Percentiles rank a stretch among this genome's conserved stretches.
Conservation (phyloP, 78 protist genomes). For the Carpediemonas membranifera region DNA sequence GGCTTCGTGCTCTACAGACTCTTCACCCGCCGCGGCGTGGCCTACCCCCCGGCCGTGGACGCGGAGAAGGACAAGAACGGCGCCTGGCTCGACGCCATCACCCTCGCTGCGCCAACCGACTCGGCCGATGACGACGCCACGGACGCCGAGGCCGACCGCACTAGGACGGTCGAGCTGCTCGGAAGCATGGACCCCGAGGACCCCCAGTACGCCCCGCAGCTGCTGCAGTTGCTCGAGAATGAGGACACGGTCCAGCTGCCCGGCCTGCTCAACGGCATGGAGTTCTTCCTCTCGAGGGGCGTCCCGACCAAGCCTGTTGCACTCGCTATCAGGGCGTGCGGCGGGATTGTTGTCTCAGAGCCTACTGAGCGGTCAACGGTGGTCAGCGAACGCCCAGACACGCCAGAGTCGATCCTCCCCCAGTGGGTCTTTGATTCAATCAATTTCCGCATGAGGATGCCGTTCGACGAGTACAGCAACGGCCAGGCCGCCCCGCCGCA, state of each 20-base stretch:
- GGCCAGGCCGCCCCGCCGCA: conserved; percentile 53
- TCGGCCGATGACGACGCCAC: not conserved
- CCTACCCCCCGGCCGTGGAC: conserved; percentile 59
- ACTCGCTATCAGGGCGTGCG: conserved; percentile 48
- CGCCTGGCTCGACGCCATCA: not conserved
- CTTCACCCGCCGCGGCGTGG: conserved; percentile 27
- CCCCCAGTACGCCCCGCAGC: too few relatives aligned
- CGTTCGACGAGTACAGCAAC: not conserved
- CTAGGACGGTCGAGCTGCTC: not conserved
- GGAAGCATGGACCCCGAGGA: not conserved
- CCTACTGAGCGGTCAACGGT: conserved; percentile 7
- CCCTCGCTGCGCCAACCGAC: not conserved
- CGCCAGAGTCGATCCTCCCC: conserved; percentile 58
- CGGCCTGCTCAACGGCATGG: conserved; percentile 12
- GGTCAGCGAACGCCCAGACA: not conserved
- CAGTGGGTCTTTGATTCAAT: conserved; percentile 88
- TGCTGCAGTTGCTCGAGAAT: too few relatives aligned
- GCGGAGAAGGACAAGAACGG: not conserved
- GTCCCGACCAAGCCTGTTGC: conserved; percentile 44
- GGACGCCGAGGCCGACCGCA: not conserved
- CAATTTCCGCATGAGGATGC: conserved; percentile 40
- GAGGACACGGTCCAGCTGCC: not conserved
- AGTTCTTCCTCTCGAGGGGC: conserved; percentile 51
- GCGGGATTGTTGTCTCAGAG: conserved; percentile 56
- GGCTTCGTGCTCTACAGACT: conserved; percentile 69